A percentile compares a stretch with the other conserved stretches of the same genome.
phyloP scores from a whole-genome alignment of 495 filamentous ascomycete species.

The Penicillium crystallinum region DNA sequence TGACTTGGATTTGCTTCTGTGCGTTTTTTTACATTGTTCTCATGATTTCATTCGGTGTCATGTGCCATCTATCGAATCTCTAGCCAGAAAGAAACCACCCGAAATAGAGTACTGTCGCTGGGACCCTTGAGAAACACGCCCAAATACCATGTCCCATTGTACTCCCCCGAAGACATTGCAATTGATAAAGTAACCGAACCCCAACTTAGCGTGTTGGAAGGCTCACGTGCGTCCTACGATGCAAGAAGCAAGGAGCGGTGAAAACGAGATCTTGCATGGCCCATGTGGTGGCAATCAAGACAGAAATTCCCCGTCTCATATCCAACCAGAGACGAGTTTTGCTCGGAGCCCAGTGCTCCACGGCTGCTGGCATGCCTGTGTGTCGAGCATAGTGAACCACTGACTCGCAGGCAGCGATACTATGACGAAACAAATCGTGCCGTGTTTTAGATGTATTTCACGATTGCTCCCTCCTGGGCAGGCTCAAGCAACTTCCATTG shows the following conservation, averaged over 20 bases:
- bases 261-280: slow-evolving; percentile 2
- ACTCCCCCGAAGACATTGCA: neutral
- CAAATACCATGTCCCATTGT: neutral
- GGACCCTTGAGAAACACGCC: neutral
- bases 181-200: neutral
- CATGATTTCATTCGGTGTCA: slow-evolving; percentile 20
- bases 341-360: neutral
- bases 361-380: neutral
- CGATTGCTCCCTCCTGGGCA: slow-evolving; percentile 73
- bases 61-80: slow-evolving; percentile 9
- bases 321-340: neutral
- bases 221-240: neutral
- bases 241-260: slow-evolving; percentile 2
- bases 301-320: neutral
- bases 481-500: slow-evolving; percentile 84
- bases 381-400: neutral
- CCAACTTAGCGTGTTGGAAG: neutral
- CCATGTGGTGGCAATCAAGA: neutral
- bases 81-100: neutral
- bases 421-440: slow-evolving; percentile 1
- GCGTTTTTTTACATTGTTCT: slow-evolving; percentile 3
- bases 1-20: neutral
- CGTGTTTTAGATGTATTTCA: slow-evolving; percentile 32
- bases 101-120: neutral
- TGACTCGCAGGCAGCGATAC: neutral